Base-by-base conservation (phyloP, 2,329 filamentous ascomycete genomes). In the Trichoderma pleuroti region DNA sequence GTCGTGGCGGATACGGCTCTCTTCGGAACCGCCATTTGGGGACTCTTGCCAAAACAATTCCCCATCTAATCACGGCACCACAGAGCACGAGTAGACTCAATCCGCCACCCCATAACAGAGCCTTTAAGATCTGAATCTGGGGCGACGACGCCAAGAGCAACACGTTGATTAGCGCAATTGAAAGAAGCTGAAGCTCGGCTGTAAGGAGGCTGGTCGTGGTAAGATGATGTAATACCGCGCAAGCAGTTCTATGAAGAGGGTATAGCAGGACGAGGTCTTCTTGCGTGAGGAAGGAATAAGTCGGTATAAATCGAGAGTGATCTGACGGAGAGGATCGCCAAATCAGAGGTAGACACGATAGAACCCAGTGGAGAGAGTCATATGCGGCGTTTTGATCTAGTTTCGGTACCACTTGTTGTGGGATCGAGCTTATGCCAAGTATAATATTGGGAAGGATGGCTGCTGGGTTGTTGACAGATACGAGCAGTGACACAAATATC, bases 11-110 rank as follows among this genome's bases (percentile, higher is more conserved):
- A 78, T 1, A 82, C 79, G 21, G 85, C 82, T 68, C 49, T 69
- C 90, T 88, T 75, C 89, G 87, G 76, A 98, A 94, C 56, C 94
- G 92, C 93, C 95, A 98, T 75, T 90, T 93, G 3, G 96, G 96
- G 21, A 98, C 93, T 70, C 95, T 87, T 64, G 95, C 94, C 72
- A 99, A 83, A 30, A 91, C 87, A 67, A 98, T 91, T 59, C 93
- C 94, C 92, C 93, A 97, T 75, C 86, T 87, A 42, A 98, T 88
- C 14, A 96, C 88, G 34, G 90, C 86, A 34, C 89, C 88, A 77
- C 93, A 97, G 7, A 88, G 83, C 5, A 95, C 82, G 67, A 97
- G 88, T 18, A 97, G 80, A 59, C 88, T 86, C 34, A 98, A 80
- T 1, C 94, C 94, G n/a, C 95, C 91, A 57, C 90, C 85, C 92